Evolutionary conservation across 176 grass and related monocot genomes (phyloP).

Genomic region (Stipa capillata): DNA sequence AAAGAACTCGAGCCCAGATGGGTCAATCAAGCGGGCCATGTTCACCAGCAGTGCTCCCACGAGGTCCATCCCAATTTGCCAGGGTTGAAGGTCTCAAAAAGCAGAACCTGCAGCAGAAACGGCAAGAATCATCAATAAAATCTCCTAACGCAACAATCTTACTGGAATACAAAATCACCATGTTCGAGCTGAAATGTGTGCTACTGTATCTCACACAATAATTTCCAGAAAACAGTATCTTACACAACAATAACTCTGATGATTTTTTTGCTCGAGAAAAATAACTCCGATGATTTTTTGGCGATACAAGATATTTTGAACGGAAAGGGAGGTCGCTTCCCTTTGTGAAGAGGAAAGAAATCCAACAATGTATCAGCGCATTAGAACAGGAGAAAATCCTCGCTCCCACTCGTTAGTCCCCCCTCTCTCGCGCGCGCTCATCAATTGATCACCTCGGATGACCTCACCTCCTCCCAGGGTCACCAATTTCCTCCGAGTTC

Average conservation of each 20-base stretch:
- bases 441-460: background rate
- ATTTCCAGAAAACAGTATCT: background rate
- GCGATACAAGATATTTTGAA: background rate
- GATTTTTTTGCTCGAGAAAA: too few relatives aligned
- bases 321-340: background rate
- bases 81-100: background rate
- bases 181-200: background rate
- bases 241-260: background rate
- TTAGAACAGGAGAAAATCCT: background rate
- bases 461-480: background rate
- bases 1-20: constrained; percentile 33
- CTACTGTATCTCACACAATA: background rate
- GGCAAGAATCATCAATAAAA: background rate
- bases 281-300: too few relatives aligned
- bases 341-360: background rate
- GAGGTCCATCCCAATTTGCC: constrained; percentile 44
- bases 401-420: background rate
- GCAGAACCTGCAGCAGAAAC: constrained; percentile 18
- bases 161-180: background rate
- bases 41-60: constrained; percentile 44
- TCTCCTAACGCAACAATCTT: background rate
- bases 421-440: background rate
- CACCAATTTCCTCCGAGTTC: background rate
- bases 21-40: constrained; percentile 27
- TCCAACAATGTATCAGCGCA: background rate